Conservation (phyloP, 768 basidiomycete genomes). For the Leccinum longicurvipes region DNA sequence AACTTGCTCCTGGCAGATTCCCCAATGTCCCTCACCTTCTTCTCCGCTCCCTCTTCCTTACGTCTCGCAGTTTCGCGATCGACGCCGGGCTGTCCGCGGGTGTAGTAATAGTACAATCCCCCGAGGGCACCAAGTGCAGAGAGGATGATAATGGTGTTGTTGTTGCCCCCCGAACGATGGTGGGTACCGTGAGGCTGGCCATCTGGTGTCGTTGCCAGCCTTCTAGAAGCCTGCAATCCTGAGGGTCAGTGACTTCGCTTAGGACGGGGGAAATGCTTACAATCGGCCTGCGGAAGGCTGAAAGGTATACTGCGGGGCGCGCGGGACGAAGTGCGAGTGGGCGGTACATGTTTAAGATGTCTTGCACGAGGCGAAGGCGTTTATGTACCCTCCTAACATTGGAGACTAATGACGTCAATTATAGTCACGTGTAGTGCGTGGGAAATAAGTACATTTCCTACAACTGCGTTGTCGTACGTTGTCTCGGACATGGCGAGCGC, state of each 20-base stretch:
- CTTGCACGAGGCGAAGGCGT: not conserved
- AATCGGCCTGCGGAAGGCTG: not conserved
- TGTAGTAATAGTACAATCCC: constrained; percentile 38
- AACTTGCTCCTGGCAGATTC: constrained; percentile 32
- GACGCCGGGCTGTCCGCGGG: constrained; percentile 18
- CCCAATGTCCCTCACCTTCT: constrained; percentile 24
- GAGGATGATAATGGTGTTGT: constrained; percentile 29
- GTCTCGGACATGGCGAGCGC: not conserved
- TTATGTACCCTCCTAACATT: not conserved
- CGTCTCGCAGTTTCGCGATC: constrained; percentile 24
- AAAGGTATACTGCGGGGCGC: constrained; percentile 13
- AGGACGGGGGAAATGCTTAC: constrained; percentile 2
- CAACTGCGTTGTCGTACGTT: not conserved
- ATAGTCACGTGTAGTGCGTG: not conserved
- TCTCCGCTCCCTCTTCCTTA: constrained; percentile 33
- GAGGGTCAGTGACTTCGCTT: constrained; percentile 1
- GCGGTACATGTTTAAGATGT: constrained; percentile 14
- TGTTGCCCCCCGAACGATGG: constrained; percentile 17
- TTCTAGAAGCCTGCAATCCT: constrained; percentile 8
- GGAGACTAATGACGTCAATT: not conserved
- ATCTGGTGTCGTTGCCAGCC: constrained; percentile 9
- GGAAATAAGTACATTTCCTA: not conserved
- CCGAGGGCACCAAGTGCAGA: constrained; percentile 34
- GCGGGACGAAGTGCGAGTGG: constrained; percentile 5
- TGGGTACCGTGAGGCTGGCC: constrained; percentile 8